Evolutionary conservation across 345 rosid genomes (phyloP).

Genomic region (Dimocarpus longan): DNA sequence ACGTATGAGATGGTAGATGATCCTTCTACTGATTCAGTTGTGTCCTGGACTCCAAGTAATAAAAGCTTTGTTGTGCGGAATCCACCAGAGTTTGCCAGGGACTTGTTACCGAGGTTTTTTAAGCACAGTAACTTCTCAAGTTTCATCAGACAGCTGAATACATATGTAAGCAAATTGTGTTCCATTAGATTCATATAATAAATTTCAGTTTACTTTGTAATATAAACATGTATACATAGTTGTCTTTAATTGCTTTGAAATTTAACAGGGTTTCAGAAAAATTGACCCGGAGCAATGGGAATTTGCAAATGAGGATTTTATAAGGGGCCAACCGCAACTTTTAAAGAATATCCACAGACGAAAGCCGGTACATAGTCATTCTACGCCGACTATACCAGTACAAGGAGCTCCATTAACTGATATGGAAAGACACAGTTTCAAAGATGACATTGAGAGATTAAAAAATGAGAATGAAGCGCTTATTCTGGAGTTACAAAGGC

Average conservation of each 20-base stretch:
- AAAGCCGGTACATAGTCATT: constrained; percentile 95
- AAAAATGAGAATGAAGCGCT: constrained; percentile 59
- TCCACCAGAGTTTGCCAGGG: constrained; percentile 71
- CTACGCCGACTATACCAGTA: constrained; percentile 55
- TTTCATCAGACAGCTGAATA: constrained; percentile 96
- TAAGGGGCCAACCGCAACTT: constrained; percentile 69
- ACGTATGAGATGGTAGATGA: constrained; percentile 96
- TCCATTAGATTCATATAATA: neutral
- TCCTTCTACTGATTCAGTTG: constrained; percentile 63
- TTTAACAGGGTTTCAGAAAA: constrained; percentile 81
- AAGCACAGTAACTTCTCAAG: constrained; percentile 95
- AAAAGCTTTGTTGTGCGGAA: constrained; percentile 83
- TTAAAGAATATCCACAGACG: constrained; percentile 90
- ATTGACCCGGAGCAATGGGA: constrained; percentile 92
- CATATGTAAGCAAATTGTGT: constrained; percentile 60
- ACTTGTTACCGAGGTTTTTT: constrained; percentile 82
- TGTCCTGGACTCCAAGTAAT: constrained; percentile 72
- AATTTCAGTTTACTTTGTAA: neutral
- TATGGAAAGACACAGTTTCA: constrained; percentile 62
- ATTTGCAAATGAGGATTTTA: constrained; percentile 82
- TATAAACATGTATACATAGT: neutral
- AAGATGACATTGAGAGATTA: constrained; percentile 65
- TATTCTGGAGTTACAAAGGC: constrained; percentile 49
- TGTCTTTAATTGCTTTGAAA: constrained; percentile 17
- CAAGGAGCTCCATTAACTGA: constrained; percentile 61